Percentiles rank a stretch among this genome's conserved stretches.
These are phyloP conservation scores for Selaginella tamariscina DNA, from an alignment of 75 land plant genomes.

Conservation along the genomic window DNA sequence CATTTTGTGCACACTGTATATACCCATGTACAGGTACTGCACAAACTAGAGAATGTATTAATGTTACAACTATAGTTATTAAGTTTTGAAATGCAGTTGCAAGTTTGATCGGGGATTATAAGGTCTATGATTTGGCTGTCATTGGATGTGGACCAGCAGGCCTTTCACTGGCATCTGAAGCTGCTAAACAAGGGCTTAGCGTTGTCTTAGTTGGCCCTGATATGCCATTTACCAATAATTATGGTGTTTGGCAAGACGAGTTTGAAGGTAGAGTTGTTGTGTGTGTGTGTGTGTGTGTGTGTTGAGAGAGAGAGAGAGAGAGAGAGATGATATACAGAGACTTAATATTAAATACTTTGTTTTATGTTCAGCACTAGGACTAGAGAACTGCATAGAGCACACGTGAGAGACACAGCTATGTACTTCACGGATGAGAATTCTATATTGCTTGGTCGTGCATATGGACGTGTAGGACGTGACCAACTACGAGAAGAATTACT, in stretches of 20 bases:
- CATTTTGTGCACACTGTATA: too few relatives aligned
- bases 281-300: too few relatives aligned
- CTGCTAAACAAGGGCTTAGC: constrained; percentile 69
- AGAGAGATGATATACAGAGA: too few relatives aligned
- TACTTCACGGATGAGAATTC: constrained; percentile 63
- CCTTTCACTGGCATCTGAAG: constrained; percentile 84
- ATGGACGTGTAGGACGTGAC: constrained; percentile 81
- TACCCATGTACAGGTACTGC: too few relatives aligned
- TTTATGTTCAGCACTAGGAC: constrained; percentile 63
- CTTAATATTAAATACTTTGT: too few relatives aligned
- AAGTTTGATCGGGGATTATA: background rate
- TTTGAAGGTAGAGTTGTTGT: constrained; percentile 86
- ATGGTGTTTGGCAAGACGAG: constrained; percentile 98
- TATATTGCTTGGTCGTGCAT: constrained; percentile 81
- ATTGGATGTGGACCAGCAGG: constrained; percentile 99
- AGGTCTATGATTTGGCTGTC: constrained; percentile 65
- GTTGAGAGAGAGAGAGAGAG: too few relatives aligned
- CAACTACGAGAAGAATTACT: constrained; percentile 71
- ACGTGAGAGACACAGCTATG: constrained; percentile 77
- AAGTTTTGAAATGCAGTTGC: too few relatives aligned
- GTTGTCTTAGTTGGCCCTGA: constrained; percentile 98
- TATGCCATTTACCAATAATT: constrained; percentile 94
- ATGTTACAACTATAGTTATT: too few relatives aligned
- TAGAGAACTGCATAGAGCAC: constrained; percentile 82
- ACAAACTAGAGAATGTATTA: too few relatives aligned